Evolutionary conservation across 495 filamentous ascomycete species (phyloP), one percentile per base, ranked within the genome.

Genomic region (Penicillium dipodomyicola): DNA sequence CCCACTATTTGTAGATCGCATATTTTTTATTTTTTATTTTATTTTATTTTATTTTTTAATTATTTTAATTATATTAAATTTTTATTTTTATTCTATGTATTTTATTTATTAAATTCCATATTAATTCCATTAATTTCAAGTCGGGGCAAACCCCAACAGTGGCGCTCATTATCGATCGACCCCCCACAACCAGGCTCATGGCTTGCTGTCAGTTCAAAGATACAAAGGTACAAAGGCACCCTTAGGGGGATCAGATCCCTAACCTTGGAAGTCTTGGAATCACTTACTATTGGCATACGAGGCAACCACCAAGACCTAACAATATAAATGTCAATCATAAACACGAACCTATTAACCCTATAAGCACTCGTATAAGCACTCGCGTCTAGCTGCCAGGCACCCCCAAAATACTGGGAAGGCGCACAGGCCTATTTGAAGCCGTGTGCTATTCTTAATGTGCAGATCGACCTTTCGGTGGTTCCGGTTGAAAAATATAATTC

Each of bases 91-190:
- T 20, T 52, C 33, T 43, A n/a, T 32, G 33, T 17, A 52, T 20
- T 52, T 43, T 43, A n/a, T 32, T 43, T 17, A 52, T 37, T 37
- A 9, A 15, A 23, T n/a, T 14, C 5, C 12, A 20, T 23, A 22
- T 22, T 43, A 43, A 22, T 43, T 22, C 41, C 5, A 23, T 43
- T 43, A 6, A 39, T 45, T 46, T 56, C n/a, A 50, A 32, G 39
- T 55, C 51, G 53, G 57, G 23, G 22, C 37, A 57, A 40, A 44
- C 30, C 49, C 51, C 25, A 49, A 62, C 20, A 49, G 54, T 61
- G 59, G 61, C 61, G 61, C 43, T 64, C 56, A 64, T 67, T 59
- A 59, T 64, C 64, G 61, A 63, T 61, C 61, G 49, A 25, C 39
- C 33, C 27, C 47, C 45, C 45, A 50, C 39, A 52, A 32, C 15